Percentiles rank a stretch among this genome's conserved stretches.
phyloP scores from a whole-genome alignment of 768 basidiomycete species.

The Lanmaoa rubissima region DNA sequence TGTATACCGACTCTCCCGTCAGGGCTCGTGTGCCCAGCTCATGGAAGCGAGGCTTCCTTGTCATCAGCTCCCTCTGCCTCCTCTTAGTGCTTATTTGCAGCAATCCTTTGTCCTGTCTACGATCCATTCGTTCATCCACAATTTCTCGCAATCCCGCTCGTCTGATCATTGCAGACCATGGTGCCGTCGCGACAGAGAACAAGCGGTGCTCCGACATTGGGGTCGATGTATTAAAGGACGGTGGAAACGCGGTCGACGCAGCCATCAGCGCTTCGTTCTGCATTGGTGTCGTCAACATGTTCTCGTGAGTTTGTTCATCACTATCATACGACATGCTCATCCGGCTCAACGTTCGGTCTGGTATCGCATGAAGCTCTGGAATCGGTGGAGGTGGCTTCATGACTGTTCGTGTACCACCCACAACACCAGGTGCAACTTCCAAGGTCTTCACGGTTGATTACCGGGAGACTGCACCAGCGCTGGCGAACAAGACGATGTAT shows the following conservation, averaged over 20 bases:
- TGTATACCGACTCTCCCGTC: no score
- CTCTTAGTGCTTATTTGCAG: conserved; percentile 7
- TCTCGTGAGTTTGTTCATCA: conserved; percentile 50
- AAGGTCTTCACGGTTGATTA: conserved; percentile 78
- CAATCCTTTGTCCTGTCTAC: neutral
- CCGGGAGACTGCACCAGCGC: conserved; percentile 67
- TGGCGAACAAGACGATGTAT: conserved; percentile 49
- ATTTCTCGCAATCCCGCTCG: neutral
- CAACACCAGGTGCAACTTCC: no score
- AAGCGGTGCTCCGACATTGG: conserved; percentile 84
- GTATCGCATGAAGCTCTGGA: conserved; percentile 50
- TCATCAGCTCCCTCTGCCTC: no score
- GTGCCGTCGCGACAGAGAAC: conserved; percentile 91
- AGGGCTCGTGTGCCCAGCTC: no score
- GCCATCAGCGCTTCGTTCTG: conserved; percentile 80
- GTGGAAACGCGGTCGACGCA: conserved; percentile 91
- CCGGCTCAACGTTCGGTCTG: no score
- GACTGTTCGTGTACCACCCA: no score
- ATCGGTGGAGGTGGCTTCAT: conserved; percentile 60
- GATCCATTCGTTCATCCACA: neutral
- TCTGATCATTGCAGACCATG: conserved; percentile 52
- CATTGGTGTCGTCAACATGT: conserved; percentile 83
- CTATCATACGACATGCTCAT: no score
- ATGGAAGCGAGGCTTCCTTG: no score
- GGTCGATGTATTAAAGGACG: conserved; percentile 68